phyloP scores from a whole-genome alignment of 495 filamentous ascomycete species.

The Podospora conica region DNA sequence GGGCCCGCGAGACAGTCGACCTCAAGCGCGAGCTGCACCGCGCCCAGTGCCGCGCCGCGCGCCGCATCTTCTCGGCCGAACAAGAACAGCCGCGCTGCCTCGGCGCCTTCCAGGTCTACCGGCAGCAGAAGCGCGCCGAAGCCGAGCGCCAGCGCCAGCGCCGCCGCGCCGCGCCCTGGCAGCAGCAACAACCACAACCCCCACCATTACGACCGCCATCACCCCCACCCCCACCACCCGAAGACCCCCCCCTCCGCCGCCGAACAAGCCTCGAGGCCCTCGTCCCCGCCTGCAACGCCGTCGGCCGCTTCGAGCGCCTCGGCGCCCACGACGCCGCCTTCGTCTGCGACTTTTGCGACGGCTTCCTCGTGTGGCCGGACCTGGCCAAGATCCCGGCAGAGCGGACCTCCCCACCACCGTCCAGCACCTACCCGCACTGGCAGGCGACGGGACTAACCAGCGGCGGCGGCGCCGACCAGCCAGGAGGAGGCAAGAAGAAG shows the following conservation, averaged over 20 bases:
- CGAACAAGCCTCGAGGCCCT: constrained; percentile 30
- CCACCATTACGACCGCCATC: neutral
- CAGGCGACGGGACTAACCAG: constrained; percentile 18
- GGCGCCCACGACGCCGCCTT: constrained; percentile 41
- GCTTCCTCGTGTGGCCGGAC: constrained; percentile 43
- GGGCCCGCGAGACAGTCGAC: constrained; percentile 36
- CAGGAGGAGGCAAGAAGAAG: constrained; percentile 31
- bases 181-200: constrained; percentile 15
- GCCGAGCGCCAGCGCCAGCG: constrained; percentile 14
- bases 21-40: constrained; percentile 39
- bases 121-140: constrained; percentile 29
- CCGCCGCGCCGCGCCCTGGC: constrained; percentile 15
- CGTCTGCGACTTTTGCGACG: constrained; percentile 47
- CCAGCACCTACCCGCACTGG: constrained; percentile 26
- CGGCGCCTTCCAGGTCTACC: constrained; percentile 40
- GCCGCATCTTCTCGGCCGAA: constrained; percentile 38
- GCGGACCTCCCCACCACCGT: constrained; percentile 18
- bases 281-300: constrained; percentile 31
- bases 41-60: constrained; percentile 42
- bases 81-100: constrained; percentile 34
- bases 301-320: constrained; percentile 39
- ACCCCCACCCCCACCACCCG: neutral
- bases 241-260: neutral
- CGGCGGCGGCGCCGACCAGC: neutral
- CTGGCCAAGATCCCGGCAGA: constrained; percentile 35